Base-by-base conservation (phyloP, 1,284 basidiomycete genomes). In the Austroboletus novae-zelandiae region DNA sequence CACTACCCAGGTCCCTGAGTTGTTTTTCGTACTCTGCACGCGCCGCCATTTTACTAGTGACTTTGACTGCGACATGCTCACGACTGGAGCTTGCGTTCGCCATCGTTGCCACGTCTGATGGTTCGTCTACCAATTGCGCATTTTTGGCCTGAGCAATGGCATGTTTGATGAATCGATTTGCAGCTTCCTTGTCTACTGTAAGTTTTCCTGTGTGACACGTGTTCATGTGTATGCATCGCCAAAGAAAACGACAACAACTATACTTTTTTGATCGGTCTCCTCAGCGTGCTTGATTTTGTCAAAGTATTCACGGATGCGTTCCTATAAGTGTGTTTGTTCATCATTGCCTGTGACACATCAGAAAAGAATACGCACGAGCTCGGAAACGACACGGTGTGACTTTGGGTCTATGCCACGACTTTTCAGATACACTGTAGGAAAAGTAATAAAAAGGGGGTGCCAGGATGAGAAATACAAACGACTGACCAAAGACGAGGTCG, bases 251-350 rank as follows among this genome's bases (percentile, higher is more conserved):
- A 36, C 31, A 34, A 29, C 18, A 6, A 34, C 68, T 81, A 55
- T 59, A 85, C 86, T 75, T 62, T 79, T 75, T 34, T 77, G 75
- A 18, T 55, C 42, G 1, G 81, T 78, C 51, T 83, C 79, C 67
- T 92, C 87, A 3, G 86, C 86, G 37, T 77, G 74, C 55, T 83
- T 79, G 50, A 92, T 86, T 64, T 92, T 92, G 50, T 82, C 80
- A 69, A 91, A 91, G 67, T 92, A 91, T 56, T 81, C 74, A 40
- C 80, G 77, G 17, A 91, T 75, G 57, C 89, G 78, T 57, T 87
- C 84, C 89, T 91, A 49, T 27, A 18, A 10, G 3, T 9, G 30
- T 15, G 15, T 15, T 42, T 20, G 30, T 7, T 34, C 15, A 14
- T 8, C 32, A 34, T 13, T 8, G 17, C 47, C n/a, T 31, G 31